Evolutionary conservation across 2,329 filamentous ascomycete species (phyloP), one percentile per base, ranked within the genome.

Genomic region (Ophiostoma perfectum): DNA sequence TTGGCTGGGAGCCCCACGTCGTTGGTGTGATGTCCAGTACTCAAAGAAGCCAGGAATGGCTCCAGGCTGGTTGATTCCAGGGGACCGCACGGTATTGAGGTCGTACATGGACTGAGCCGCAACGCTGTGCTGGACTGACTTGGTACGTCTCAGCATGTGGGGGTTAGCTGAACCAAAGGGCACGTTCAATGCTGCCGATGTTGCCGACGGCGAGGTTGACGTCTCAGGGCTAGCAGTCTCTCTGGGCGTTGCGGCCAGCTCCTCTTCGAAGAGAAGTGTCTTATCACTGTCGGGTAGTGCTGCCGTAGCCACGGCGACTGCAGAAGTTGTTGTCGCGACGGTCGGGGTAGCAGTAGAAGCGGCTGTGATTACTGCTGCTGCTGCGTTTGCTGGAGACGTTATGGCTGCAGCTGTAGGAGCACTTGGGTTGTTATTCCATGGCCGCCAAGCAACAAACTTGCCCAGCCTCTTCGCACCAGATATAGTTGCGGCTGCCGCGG

Each of bases 11-110:
- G 85, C 79, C 47, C 77, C 81, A 76, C 78, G 84, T 74, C 77
- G 85, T 77, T 78, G 84, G 74, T 78, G 80, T 0, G 80, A 78
- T 2, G 80, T 78, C 77, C 82, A 81, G 72, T 84, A 86, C 68
- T 85, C 81, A 39, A 86, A 82, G 72, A 94, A 90, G 0, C 91
- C 91, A 0, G 90, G 86, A 60, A 95, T 89, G 0, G 86, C 83
- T 0, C 91, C 91, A 1, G 86, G 83, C 75, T 94, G 91, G 74
- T 95, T 95, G 75, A 95, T 92, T 0, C 91, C 91, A 1, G 90
- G 85, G 4, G 84, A 78, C 60, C 91, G 82, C 60, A 80, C 80
- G 4, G 64, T 55, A 14, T 78, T 76, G 6, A 67, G 64, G 18
- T 79, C 77, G 69, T 73, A 78, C 69, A 79, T 72, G 55, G 73